Percentiles rank a stretch among this genome's conserved stretches.
phyloP scores from a whole-genome alignment of 345 rosid genomes.

The Balakata baccata region DNA sequence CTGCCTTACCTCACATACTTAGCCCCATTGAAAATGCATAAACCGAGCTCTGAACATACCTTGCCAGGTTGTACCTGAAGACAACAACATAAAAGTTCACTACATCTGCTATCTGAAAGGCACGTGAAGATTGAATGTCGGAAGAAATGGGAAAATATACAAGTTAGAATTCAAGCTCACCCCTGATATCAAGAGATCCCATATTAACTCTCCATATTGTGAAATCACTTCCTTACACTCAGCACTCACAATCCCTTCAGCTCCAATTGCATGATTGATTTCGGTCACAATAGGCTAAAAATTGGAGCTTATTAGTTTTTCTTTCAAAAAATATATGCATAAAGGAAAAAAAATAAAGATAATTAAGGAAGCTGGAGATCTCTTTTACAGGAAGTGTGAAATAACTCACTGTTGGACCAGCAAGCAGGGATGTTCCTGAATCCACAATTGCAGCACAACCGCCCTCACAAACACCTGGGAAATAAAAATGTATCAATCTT shows the following conservation, averaged over 20 bases:
- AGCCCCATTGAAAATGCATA: slow-evolving; percentile 40
- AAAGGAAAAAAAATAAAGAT: background rate
- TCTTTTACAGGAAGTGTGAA: background rate
- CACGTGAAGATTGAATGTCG: background rate
- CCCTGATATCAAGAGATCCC: slow-evolving; percentile 69
- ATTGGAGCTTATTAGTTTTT: slow-evolving; percentile 5
- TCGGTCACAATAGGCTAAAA: slow-evolving; percentile 60
- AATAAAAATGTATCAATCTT: background rate
- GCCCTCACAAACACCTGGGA: slow-evolving; percentile 48
- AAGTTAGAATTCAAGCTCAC: slow-evolving; percentile 28
- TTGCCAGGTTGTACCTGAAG: slow-evolving; percentile 51
- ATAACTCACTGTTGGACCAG: slow-evolving; percentile 67
- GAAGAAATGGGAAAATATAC: background rate
- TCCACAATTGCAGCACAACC: slow-evolving; percentile 77
- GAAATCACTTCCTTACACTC: slow-evolving; percentile 70
- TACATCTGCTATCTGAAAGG: background rate
- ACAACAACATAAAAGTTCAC: background rate
- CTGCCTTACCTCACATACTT: slow-evolving; percentile 35
- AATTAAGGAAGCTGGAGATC: background rate
- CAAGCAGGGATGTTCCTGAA: slow-evolving; percentile 76
- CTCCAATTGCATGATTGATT: slow-evolving; percentile 79
- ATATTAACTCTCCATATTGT: slow-evolving; percentile 66
- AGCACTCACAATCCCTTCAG: slow-evolving; percentile 56
- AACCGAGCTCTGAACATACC: slow-evolving; percentile 60
- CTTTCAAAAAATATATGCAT: background rate